These are phyloP conservation scores for Globisporangium echinulatum DNA, from an alignment of 352 stramenopile species.

Conservation along the genomic window DNA sequence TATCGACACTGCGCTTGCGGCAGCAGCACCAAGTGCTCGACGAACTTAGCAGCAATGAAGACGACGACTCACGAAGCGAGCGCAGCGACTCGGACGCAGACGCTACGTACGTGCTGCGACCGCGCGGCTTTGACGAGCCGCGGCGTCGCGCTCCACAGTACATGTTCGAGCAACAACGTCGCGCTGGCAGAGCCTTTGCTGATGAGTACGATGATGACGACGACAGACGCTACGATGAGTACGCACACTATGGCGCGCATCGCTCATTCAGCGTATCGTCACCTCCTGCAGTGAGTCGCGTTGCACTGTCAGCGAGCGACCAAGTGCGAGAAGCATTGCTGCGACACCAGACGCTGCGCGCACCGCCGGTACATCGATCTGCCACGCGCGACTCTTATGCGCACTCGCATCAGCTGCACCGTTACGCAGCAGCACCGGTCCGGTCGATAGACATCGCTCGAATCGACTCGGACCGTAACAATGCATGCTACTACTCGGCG, in stretches of 20 bases:
- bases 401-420: neutral
- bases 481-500: conserved; percentile 26
- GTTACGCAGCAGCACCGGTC: conserved; percentile 1
- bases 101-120: too few species aligned
- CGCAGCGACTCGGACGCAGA: too few species aligned
- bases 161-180: too few species aligned
- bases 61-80: too few species aligned
- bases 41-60: too few species aligned
- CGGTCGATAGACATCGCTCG: too few species aligned
- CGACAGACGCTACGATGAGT: neutral
- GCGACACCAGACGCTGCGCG: conserved; percentile 19
- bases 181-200: too few species aligned
- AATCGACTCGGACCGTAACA: neutral
- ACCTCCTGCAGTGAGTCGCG: conserved; percentile 7
- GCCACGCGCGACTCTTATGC: neutral
- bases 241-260: neutral
- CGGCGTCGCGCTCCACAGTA: too few species aligned
- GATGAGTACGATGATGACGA: too few species aligned
- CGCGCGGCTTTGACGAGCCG: too few species aligned
- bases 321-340: conserved; percentile 45
- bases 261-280: neutral
- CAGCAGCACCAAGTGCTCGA: too few species aligned
- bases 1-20: too few species aligned
- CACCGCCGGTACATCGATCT: conserved; percentile 3
- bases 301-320: conserved; percentile 46